Evolutionary conservation across 495 filamentous ascomycete genomes (phyloP).

Genomic region (Penicillium atrosanguineum): DNA sequence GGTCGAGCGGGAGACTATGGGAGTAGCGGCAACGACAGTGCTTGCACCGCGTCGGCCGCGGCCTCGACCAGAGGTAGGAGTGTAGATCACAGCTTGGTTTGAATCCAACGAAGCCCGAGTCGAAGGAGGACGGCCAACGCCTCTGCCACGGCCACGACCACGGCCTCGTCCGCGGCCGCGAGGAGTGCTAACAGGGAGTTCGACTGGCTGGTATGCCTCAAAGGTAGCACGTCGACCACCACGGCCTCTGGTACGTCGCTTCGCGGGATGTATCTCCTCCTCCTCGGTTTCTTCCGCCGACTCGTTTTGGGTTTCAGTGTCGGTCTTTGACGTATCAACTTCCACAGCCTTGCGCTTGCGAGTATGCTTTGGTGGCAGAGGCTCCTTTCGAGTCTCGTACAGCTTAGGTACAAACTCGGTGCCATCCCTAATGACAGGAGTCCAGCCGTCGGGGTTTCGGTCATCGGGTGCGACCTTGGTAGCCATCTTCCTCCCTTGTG

Average conservation of each 20-base stretch:
- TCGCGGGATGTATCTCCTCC: slow-evolving; percentile 22
- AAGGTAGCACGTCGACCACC: slow-evolving; percentile 26
- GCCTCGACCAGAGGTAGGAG: slow-evolving; percentile 19
- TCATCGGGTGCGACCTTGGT: slow-evolving; percentile 32
- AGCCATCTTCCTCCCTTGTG: slow-evolving; percentile 39
- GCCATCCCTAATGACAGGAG: slow-evolving; percentile 29
- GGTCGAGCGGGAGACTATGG: neutral
- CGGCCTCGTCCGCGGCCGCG: slow-evolving; percentile 56
- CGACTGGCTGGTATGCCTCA: slow-evolving; percentile 22
- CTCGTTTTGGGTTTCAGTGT: slow-evolving; percentile 30
- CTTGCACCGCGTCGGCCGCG: slow-evolving; percentile 25
- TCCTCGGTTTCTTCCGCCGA: slow-evolving; percentile 32
- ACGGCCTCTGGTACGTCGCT: slow-evolving; percentile 37
- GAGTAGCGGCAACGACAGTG: slow-evolving; percentile 6
- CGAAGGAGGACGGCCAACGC: slow-evolving; percentile 10
- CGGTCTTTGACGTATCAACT: slow-evolving; percentile 31
- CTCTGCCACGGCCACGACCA: slow-evolving; percentile 41
- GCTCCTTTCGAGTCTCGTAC: slow-evolving; percentile 50
- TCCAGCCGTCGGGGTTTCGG: slow-evolving; percentile 42
- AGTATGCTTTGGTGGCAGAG: slow-evolving; percentile 50
- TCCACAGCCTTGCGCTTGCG: slow-evolving; percentile 47
- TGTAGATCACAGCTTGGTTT: slow-evolving; percentile 6
- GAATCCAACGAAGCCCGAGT: slow-evolving; percentile 26
- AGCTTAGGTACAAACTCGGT: slow-evolving; percentile 36
- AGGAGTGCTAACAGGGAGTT: slow-evolving; percentile 30